A percentile compares a stretch with the other conserved stretches of the same genome.
These are phyloP conservation scores for Millerozyma miso DNA, from an alignment of 805 yeast species.

Conservation along the genomic window DNA sequence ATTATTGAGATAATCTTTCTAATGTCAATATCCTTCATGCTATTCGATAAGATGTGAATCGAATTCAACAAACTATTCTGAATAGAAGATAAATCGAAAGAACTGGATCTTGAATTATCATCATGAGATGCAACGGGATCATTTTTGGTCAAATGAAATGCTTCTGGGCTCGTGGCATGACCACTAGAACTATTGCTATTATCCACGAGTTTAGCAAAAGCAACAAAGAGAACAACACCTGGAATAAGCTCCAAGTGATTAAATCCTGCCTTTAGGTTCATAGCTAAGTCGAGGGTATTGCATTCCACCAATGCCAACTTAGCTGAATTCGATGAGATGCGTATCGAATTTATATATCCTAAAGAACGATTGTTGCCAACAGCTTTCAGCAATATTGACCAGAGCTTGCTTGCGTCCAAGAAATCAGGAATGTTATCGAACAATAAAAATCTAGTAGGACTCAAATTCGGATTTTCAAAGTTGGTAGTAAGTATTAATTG, in stretches of 20 bases:
- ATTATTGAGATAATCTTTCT: constrained; percentile 44
- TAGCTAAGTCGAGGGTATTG: constrained; percentile 66
- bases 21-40: constrained; percentile 20
- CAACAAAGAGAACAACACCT: constrained; percentile 70
- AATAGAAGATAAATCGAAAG: constrained; percentile 22
- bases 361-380: constrained; percentile 14
- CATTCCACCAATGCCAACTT: constrained; percentile 59
- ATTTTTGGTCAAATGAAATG: neutral
- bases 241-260: constrained; percentile 81
- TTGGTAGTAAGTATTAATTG: constrained; percentile 63
- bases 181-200: constrained; percentile 17
- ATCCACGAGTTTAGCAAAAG: constrained; percentile 69
- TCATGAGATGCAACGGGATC: neutral
- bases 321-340: constrained; percentile 16
- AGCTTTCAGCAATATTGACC: constrained; percentile 18
- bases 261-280: constrained; percentile 70
- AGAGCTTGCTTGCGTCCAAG: constrained; percentile 45
- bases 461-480: constrained; percentile 62
- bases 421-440: constrained; percentile 80
- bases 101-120: constrained; percentile 8
- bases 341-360: constrained; percentile 16
- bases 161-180: neutral
- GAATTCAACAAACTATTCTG: constrained; percentile 17
- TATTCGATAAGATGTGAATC: constrained; percentile 15
- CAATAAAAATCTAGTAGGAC: constrained; percentile 74